Evolutionary conservation across 805 yeast genomes (phyloP), one percentile per base, ranked within the genome.

Genomic region (Gaillardinia entomophila): DNA sequence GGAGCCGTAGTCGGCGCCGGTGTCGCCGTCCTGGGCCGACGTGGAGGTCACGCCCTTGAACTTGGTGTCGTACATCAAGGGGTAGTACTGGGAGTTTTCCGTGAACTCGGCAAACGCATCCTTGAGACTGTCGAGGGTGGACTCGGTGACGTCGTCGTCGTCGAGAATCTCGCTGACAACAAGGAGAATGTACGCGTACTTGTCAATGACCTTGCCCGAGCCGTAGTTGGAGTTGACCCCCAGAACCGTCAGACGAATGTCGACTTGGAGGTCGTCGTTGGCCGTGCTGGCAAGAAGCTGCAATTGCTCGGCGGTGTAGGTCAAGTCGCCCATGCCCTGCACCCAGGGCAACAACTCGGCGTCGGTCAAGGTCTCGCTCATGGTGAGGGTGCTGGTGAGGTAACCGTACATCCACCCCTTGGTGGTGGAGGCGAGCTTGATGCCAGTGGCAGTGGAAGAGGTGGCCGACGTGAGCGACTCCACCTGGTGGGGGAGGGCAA

Each of bases 1-100:
- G 52, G 81, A 72, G 29, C 94, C 95, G 52, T 69, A 86, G 48
- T 78, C 82, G 25, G 66, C 67, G 23, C 62, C 60, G 17, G 64
- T 44, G 36, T 70, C 71, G 35, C 74, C 73, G 32, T 50, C 38
- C 40, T 65, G 64, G 15, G 68, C 55, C 7, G 71, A 72, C 24
- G 72, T 58, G 1, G 81, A 70, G n/a, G 79, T 71, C 11, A 77
- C 61, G 35, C 82, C 82, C 27, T 68, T 67, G 46, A 58, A 75
- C 36, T 56, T 68, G 6, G 79, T 73, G 46, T 77, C 81, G 49
- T 75, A 75, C 45, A 68, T 60, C 23, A 77, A 59, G 26, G 79
- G 79, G 44, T 62, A 68, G 27, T 45, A 42, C 51, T 73, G 74
- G n/a, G 53, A 32, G 49, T 73, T 73, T 4, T 37, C 37, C 13